Evolutionary conservation across 2,329 filamentous ascomycete species (phyloP), one percentile per base, ranked within the genome.

Genomic region (Atkinsonella hypoxylon): DNA sequence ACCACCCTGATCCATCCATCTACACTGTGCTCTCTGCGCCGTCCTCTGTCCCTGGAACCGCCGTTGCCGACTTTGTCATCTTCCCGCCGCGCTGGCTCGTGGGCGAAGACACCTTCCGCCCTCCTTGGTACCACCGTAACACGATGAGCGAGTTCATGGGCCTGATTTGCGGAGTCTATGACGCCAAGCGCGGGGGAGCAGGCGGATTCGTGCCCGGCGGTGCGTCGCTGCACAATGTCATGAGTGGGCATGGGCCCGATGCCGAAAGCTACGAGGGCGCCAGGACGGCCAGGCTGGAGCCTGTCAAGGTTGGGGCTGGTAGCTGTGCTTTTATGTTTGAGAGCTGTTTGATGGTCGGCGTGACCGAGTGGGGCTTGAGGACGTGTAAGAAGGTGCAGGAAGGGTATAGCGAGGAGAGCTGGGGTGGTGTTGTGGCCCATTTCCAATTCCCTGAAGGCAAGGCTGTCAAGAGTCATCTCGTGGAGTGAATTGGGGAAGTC

Each of bases 1-100:
- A 90, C 64, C 87, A 91, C 60, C 85, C 85, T 0, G 87, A 90
- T 61, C 87, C 87, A 0, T 82, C 77, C 53, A 89, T 91, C 63
- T 90, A 82, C 69, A 89, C 81, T 0, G 83, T 87, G 4, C 70
- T 86, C 3, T 81, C 83, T 1, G 81, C 47, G 72, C 73, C 67
- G 76, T 70, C 9, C 67, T 87, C 36, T 74, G 51, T 94, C 93
- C 61, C 89, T 0, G 80, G 82, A 9, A 83, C 83, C 0, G 81
- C 83, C 18, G 67, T 85, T 6, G 82, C 81, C 9, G 84, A 88
- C 66, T 87, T 87, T 57, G 80, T 87, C 61, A 81, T 86, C 65
- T 87, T 87, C 67, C 82, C 83, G 2, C 83, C 83, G 0, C 73
- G 83, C 30, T 87, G 83, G 83, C 75, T 85, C 22, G 82, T 85